These are phyloP conservation scores for Podochytrium sp. DNA, from an alignment of 192 early-diverging fungal species.

Conservation along the genomic window DNA sequence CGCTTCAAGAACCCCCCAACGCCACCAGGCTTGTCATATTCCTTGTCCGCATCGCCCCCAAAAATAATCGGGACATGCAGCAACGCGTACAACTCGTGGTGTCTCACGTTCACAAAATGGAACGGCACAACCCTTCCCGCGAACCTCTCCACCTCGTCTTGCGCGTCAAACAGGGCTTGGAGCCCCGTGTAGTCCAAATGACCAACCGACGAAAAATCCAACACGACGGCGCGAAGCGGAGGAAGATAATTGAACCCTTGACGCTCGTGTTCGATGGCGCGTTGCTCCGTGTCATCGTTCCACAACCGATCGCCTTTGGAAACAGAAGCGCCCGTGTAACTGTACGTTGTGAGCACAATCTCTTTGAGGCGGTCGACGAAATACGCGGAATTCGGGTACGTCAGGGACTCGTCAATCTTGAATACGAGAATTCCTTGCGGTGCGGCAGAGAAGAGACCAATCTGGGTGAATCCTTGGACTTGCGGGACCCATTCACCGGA, in stretches of 20 bases:
- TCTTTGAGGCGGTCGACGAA: conserved; percentile 43
- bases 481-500: conserved; percentile 37
- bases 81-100: conserved; percentile 26
- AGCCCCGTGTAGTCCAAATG: conserved; percentile 82
- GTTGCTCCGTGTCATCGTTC: conserved; percentile 45
- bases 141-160: conserved; percentile 58
- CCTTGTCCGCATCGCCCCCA: not conserved
- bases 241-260: conserved; percentile 21
- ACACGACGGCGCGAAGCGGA: conserved; percentile 69
- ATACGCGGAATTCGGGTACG: conserved; percentile 70
- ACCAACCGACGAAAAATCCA: conserved; percentile 82
- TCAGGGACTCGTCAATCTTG: conserved; percentile 62
- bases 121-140: conserved; percentile 52
- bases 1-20: not conserved
- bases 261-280: not conserved
- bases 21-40: not conserved
- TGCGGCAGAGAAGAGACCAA: not conserved
- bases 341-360: conserved; percentile 15
- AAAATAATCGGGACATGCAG: not conserved
- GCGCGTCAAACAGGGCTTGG: conserved; percentile 72
- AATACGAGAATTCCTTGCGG: conserved; percentile 75
- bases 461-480: not conserved
- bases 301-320: conserved; percentile 31
- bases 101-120: conserved; percentile 58
- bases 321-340: conserved; percentile 25